Evolutionary conservation across 306 rosid species (phyloP).

Genomic region (Cyamopsis tetragonoloba): DNA sequence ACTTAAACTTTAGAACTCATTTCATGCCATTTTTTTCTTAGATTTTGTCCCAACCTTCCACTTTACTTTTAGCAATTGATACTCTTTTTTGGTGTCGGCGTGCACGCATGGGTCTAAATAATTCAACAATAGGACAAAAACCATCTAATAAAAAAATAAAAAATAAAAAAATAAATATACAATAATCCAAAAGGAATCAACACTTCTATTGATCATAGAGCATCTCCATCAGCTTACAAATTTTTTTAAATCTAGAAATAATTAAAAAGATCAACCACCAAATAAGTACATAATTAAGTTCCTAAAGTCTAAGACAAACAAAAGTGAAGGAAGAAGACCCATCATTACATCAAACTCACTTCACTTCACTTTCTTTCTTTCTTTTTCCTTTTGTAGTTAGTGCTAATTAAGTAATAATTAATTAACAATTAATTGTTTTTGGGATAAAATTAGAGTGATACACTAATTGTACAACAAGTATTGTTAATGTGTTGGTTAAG

Average conservation of each 20-base stretch:
- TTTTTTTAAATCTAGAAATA: slow-evolving; percentile 11
- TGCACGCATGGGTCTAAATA: slow-evolving; percentile 40
- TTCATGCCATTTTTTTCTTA: background rate
- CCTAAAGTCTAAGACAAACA: slow-evolving; percentile 32
- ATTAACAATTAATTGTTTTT: background rate
- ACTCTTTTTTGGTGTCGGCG: slow-evolving; percentile 15
- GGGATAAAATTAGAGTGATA: slow-evolving; percentile 27
- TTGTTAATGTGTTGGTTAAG: slow-evolving; percentile 39
- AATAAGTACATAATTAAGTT: slow-evolving; percentile 25
- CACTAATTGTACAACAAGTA: slow-evolving; percentile 49
- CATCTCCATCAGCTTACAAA: slow-evolving; percentile 30
- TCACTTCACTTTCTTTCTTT: slow-evolving; percentile 11
- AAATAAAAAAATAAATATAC: background rate
- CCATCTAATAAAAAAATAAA: background rate
- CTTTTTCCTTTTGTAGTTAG: slow-evolving; percentile 30
- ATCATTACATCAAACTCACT: slow-evolving; percentile 13
- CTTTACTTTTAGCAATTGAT: background rate
- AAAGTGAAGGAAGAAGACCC: slow-evolving; percentile 33
- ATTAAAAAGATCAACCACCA: slow-evolving; percentile 16
- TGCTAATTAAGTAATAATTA: too few relatives aligned
- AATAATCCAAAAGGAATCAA: background rate
- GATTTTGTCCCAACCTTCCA: slow-evolving; percentile 1
- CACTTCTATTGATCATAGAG: background rate
- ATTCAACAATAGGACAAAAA: slow-evolving; percentile 4
- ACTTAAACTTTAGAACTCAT: background rate